A percentile compares a stretch with the other conserved stretches of the same genome.
Evolutionary conservation across 106 monocot species (phyloP).

Genomic region (Acorus calamus): DNA sequence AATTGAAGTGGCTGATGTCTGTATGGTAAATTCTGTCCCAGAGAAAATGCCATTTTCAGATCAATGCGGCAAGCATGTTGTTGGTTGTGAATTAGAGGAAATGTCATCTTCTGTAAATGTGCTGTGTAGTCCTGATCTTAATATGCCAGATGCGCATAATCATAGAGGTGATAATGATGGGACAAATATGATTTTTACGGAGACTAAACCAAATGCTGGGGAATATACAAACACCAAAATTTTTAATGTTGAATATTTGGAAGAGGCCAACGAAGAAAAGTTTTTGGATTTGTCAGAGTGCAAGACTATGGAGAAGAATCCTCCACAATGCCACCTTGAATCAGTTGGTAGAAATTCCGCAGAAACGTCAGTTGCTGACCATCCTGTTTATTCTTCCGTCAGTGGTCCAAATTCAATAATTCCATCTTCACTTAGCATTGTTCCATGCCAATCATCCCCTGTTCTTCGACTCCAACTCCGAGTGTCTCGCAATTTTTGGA

Average conservation of each 20-base stretch:
- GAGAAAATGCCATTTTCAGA: not conserved
- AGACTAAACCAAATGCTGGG: too few species aligned
- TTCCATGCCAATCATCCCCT: constrained; percentile 25
- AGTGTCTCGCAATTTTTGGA: constrained; percentile 24
- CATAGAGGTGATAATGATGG: too few species aligned
- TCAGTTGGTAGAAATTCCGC: not conserved
- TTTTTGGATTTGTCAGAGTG: not conserved
- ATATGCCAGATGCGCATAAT: too few species aligned
- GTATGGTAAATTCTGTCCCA: constrained; percentile 7
- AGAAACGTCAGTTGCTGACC: not conserved
- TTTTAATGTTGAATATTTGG: not conserved
- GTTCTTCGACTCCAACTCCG: constrained; percentile 17
- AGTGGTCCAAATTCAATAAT: constrained; percentile 4
- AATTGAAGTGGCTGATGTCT: not conserved
- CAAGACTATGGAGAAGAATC: constrained; percentile 3
- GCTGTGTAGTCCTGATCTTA: too few species aligned
- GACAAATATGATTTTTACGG: too few species aligned
- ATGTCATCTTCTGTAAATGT: too few species aligned
- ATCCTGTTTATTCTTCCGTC: constrained; percentile 1
- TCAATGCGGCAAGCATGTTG: not conserved
- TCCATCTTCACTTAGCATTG: constrained; percentile 30
- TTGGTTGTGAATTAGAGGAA: too few species aligned
- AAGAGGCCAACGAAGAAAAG: not conserved
- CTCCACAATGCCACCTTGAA: not conserved
- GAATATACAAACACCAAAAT: not conserved